Evolutionary conservation across 2,329 filamentous ascomycete species (phyloP).

Genomic region (Cyphellophora attinorum): DNA sequence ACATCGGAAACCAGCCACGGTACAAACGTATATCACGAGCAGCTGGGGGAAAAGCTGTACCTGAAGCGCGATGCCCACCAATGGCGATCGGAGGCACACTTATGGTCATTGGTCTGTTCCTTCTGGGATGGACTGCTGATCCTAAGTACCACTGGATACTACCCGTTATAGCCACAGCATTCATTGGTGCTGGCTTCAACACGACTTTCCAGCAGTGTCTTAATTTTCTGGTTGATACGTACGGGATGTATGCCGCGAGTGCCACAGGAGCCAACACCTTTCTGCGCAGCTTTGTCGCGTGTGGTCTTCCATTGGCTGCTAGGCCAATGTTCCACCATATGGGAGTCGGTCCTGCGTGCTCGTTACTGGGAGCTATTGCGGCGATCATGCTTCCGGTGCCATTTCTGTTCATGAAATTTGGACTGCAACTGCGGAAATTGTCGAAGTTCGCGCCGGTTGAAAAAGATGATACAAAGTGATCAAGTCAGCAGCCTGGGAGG

Average conservation of each 20-base stretch:
- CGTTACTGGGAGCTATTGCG: slow-evolving; percentile 32
- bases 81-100: slow-evolving; percentile 36
- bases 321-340: slow-evolving; percentile 31
- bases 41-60: slow-evolving; percentile 24
- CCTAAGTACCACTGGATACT: slow-evolving; percentile 24
- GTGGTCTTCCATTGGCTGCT: slow-evolving; percentile 26
- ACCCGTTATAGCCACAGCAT: slow-evolving; percentile 24
- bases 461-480: slow-evolving; percentile 1
- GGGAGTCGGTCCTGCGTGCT: slow-evolving; percentile 32
- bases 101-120: slow-evolving; percentile 35
- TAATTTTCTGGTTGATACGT: slow-evolving; percentile 36
- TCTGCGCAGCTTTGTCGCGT: slow-evolving; percentile 31
- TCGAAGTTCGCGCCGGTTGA: slow-evolving; percentile 34
- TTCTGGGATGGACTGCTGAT: slow-evolving; percentile 33
- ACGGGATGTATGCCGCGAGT: slow-evolving; percentile 31
- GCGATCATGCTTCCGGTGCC: slow-evolving; percentile 33
- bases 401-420: slow-evolving; percentile 35
- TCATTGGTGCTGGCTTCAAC: slow-evolving; percentile 35
- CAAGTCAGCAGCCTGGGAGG: too few relatives aligned
- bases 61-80: slow-evolving; percentile 34
- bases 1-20: slow-evolving; percentile 30
- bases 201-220: slow-evolving; percentile 35
- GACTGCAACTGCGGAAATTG: slow-evolving; percentile 29
- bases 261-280: slow-evolving; percentile 35
- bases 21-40: slow-evolving; percentile 22